phyloP scores from a whole-genome alignment of 345 rosid species.

The Euclidium syriacum region DNA sequence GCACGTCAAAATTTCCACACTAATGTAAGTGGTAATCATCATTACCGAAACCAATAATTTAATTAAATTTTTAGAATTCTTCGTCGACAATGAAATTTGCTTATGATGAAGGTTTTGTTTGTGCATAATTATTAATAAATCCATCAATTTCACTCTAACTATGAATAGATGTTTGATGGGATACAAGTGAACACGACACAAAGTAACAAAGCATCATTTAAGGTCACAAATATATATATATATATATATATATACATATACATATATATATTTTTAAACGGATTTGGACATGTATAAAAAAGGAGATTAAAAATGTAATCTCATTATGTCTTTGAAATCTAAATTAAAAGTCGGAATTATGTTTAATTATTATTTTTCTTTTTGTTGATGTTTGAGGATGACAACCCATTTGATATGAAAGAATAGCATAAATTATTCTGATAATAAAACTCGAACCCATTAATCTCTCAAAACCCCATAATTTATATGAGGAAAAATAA shows the following conservation, averaged over 20 bases:
- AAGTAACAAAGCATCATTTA: constrained; percentile 8
- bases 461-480: constrained; percentile 5
- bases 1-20: constrained; percentile 10
- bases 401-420: constrained; percentile 31
- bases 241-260: too few relatives aligned
- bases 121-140: constrained; percentile 17
- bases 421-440: constrained; percentile 12
- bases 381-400: constrained; percentile 21
- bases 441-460: constrained; percentile 5
- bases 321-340: constrained; percentile 35
- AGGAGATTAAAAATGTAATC: neutral
- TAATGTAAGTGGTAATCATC: constrained; percentile 16
- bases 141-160: constrained; percentile 17
- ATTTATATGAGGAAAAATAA: constrained; percentile 4
- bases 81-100: constrained; percentile 25
- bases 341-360: constrained; percentile 19
- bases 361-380: constrained; percentile 15
- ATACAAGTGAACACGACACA: constrained; percentile 30
- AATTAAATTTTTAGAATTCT: neutral
- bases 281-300: constrained; percentile 11
- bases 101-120: constrained; percentile 35
- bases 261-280: neutral
- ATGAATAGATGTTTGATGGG: constrained; percentile 34
- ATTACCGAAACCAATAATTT: constrained; percentile 14
- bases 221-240: neutral